Conservation (phyloP, 2,329 filamentous ascomycete species). For the Hansfordia pulvinata region DNA sequence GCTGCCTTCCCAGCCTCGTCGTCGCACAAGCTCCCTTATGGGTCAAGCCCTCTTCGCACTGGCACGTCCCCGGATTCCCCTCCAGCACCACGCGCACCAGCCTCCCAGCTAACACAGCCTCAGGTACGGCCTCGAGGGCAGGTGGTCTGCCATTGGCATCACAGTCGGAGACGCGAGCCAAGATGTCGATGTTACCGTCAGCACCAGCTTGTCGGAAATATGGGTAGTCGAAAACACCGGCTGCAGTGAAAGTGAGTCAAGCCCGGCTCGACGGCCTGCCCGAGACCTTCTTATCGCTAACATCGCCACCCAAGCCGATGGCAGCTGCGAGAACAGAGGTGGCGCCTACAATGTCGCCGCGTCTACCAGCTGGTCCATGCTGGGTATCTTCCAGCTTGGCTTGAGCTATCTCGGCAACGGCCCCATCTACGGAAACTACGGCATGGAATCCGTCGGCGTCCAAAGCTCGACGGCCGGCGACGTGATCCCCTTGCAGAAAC, state of each 20-base stretch:
- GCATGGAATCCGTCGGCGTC: constrained; percentile 33
- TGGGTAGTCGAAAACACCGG: constrained; percentile 52
- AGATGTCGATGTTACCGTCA: constrained; percentile 42
- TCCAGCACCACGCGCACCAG: constrained; percentile 27
- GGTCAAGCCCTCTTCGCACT: no score
- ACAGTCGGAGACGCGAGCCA: constrained; percentile 31
- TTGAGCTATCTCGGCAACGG: constrained; percentile 41
- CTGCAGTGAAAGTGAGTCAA: constrained; percentile 32
- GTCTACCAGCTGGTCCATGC: constrained; percentile 43
- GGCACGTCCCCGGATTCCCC: no score
- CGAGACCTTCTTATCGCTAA: constrained; percentile 4
- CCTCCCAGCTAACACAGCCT: constrained; percentile 79
- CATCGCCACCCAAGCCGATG: constrained; percentile 23
- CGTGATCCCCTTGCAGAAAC: constrained; percentile 30
- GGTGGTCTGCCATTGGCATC: constrained; percentile 58
- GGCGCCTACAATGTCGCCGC: constrained; percentile 37
- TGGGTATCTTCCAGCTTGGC: constrained; percentile 47
- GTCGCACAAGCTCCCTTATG: no score
- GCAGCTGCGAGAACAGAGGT: constrained; percentile 44
- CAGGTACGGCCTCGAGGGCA: constrained; percentile 39
- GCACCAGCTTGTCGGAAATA: constrained; percentile 56
- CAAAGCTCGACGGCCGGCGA: constrained; percentile 21
- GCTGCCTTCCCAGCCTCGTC: no score
- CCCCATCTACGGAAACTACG: constrained; percentile 54
- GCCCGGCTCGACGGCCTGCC: background rate